Evolutionary conservation across 768 basidiomycete species (phyloP), one percentile per base, ranked within the genome.

Genomic region (Boletales sp.): DNA sequence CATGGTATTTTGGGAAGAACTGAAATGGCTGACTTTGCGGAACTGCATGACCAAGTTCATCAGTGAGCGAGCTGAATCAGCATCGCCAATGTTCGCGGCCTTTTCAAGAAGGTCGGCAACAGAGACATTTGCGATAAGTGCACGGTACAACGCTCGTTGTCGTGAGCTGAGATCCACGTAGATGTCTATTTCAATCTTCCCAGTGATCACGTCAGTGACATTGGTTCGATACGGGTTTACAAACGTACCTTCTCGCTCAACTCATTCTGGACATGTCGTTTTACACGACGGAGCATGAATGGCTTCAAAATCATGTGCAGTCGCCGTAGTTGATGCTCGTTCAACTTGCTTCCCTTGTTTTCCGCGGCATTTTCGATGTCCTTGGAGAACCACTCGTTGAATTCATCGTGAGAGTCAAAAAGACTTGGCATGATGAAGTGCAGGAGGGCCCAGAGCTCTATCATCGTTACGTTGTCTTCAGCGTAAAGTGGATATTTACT

Each of bases 41-140:
- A 98, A 98, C 67, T 99, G 96, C 96, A 99, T 99, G 54, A 99
- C 96, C 53, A 99, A 79, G 69, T 98, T 99, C 95, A 98, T 98
- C 53, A 99, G 74, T 8, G 93, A 91, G 46, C 92, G 85, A 45
- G 94, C 92, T 30, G 90, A 91, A 57, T 94, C 90, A 7, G 83
- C 89, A 59, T 95, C 92, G 14, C 92, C 89, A 52, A 92, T 83
- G 57, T 90, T 90, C 4, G 90, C 85, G 10, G 96, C 94, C 67
- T 96, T 94, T 59, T 88, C 88, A 43, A 99, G 75, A 33, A 99
- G 81, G 64, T 98, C 96, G 14, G 91, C 83, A 46, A 99, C 86
- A 41, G 95, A 97, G 35, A 97, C 92, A 62, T 95, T 94, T 40
- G 91, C 87, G 15, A 94, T 78, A 41, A 99, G 73, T 15, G 86